phyloP scores from a whole-genome alignment of 1,139 yeast genomes.

The Blastobotrys raffinosifermentans region DNA sequence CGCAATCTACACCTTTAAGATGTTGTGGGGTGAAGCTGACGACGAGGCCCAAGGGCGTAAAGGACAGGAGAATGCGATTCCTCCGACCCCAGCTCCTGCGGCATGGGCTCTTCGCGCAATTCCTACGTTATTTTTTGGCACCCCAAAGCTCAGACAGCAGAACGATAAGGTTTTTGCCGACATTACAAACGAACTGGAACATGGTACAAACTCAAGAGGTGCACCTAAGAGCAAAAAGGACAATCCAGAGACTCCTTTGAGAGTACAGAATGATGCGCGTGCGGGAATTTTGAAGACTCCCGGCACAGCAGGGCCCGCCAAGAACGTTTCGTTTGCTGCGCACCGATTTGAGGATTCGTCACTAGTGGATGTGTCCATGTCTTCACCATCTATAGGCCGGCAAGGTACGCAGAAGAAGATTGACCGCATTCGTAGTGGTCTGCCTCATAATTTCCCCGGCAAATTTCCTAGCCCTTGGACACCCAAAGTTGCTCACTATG shows the following conservation, averaged over 20 bases:
- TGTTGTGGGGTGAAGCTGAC: not conserved
- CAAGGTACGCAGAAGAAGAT: conserved; percentile 3
- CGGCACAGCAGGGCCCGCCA: conserved; percentile 19
- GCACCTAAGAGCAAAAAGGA: conserved; percentile 7
- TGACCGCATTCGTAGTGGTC: conserved; percentile 18
- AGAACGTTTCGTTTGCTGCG: conserved; percentile 23
- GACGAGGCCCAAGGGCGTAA: not conserved
- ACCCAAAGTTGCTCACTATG: conserved; percentile 12
- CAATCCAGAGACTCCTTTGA: no score
- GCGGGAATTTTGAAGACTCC: conserved; percentile 28
- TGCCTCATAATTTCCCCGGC: conserved; percentile 23
- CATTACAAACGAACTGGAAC: conserved; percentile 12
- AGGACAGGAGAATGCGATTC: conserved; percentile 7
- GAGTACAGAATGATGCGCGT: conserved; percentile 2
- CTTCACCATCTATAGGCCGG: conserved; percentile 8
- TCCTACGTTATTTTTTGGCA: conserved; percentile 19
- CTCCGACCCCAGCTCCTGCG: conserved; percentile 21
- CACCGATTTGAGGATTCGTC: conserved; percentile 5
- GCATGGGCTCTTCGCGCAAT: conserved; percentile 20
- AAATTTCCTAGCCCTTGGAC: conserved; percentile 25
- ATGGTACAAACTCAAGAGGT: conserved; percentile 2
- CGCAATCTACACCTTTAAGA: no score
- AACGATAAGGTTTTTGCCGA: conserved; percentile 15
- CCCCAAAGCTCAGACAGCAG: conserved; percentile 17
- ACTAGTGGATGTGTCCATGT: conserved; percentile 3